Percentiles rank a stretch among this genome's conserved stretches.
These are phyloP conservation scores for Ceratocystis cacaofunesta DNA, from an alignment of 2,329 filamentous ascomycete species.

Conservation along the genomic window DNA sequence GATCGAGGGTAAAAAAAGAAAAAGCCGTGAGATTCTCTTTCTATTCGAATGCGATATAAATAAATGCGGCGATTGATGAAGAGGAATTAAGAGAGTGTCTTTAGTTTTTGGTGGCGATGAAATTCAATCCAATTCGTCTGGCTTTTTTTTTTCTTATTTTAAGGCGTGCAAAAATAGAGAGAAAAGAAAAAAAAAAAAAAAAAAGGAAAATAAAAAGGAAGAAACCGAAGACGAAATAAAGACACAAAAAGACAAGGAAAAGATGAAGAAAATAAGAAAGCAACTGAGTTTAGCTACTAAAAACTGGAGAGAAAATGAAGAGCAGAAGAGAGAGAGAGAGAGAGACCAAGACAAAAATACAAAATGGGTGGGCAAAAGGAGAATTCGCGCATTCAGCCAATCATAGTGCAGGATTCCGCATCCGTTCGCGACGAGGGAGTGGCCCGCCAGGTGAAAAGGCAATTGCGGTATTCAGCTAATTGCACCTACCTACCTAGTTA, in stretches of 20 bases:
- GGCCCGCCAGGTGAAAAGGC: neutral
- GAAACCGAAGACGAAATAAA: slow-evolving; percentile 1
- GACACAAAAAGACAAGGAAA: neutral
- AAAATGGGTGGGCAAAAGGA: slow-evolving; percentile 3
- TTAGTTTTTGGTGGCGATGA: neutral
- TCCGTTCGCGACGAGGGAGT: slow-evolving; percentile 4
- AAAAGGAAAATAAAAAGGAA: slow-evolving; percentile 1
- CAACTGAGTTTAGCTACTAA: no score
- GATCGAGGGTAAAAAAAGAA: neutral
- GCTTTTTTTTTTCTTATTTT: neutral
- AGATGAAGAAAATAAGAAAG: neutral
- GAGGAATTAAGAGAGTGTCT: neutral
- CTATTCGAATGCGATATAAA: neutral
- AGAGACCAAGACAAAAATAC: neutral
- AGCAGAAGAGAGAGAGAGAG: neutral
- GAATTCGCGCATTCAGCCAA: slow-evolving; percentile 5
- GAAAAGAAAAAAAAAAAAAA: neutral
- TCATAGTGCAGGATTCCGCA: slow-evolving; percentile 5
- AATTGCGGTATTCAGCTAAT: slow-evolving; percentile 1
- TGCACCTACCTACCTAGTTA: neutral
- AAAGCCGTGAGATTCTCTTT: neutral
- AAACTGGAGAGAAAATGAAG: neutral
- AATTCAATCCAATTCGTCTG: neutral
- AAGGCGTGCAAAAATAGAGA: neutral
- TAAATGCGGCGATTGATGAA: neutral